Conservation (phyloP, 345 rosid genomes). For the Bruguiera gymnorhiza region DNA sequence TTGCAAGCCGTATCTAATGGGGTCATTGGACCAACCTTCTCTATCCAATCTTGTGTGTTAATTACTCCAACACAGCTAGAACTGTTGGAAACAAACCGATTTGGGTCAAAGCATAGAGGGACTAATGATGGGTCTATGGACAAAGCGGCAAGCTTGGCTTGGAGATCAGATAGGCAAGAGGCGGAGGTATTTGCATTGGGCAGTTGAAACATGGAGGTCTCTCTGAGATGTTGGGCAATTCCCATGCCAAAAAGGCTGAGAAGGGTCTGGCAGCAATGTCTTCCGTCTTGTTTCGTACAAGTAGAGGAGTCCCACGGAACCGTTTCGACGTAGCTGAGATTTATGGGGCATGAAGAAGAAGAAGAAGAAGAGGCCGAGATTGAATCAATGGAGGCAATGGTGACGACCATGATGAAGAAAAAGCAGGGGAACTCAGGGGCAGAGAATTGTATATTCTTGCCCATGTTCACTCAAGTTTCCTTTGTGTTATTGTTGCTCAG, state of each 20-base stretch:
- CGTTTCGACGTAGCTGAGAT: conserved; percentile 47
- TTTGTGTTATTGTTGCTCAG: no score
- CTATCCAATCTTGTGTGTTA: conserved; percentile 41
- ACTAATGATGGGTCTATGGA: conserved; percentile 36
- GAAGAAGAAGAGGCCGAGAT: conserved; percentile 27
- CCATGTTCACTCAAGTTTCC: conserved; percentile 9
- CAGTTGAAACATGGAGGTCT: conserved; percentile 47
- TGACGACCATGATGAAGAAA: conserved; percentile 16
- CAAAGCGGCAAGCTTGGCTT: conserved; percentile 26
- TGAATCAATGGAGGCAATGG: conserved; percentile 9
- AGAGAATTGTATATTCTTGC: neutral
- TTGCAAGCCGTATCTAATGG: conserved; percentile 39
- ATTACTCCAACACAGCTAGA: conserved; percentile 45
- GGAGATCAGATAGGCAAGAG: conserved; percentile 44
- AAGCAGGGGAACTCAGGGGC: conserved; percentile 9
- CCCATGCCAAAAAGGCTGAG: conserved; percentile 54
- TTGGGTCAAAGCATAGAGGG: conserved; percentile 37
- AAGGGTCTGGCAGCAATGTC: conserved; percentile 49
- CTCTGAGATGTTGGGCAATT: conserved; percentile 40
- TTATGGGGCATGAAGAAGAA: conserved; percentile 46
- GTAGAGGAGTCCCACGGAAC: conserved; percentile 55
- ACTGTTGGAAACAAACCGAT: conserved; percentile 34
- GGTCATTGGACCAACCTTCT: conserved; percentile 31
- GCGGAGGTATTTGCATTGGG: conserved; percentile 26
- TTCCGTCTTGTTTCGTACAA: conserved; percentile 23